Evolutionary conservation across 1,284 basidiomycete genomes (phyloP), one percentile per base, ranked within the genome.

Genomic region (Pulveroboletus sp.): DNA sequence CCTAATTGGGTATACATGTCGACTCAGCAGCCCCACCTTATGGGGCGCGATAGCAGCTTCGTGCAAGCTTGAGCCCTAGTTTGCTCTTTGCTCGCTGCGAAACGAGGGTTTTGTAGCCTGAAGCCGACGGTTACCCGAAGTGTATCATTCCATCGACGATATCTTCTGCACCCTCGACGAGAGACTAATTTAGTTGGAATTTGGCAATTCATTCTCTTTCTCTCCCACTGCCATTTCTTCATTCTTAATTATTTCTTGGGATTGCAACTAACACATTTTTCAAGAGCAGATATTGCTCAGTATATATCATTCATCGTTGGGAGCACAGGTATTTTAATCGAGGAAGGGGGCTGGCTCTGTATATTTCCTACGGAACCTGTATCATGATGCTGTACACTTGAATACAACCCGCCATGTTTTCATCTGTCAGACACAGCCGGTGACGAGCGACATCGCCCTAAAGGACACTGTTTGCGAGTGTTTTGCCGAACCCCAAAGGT

Each of bases 401-500:
- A 49, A 38, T 39, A 22, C 35, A 52, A 18, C 11, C 15, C 35
- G 35, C 35, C 9, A 5, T 36, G 7, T 36, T 5, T 33, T 22
- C 43, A 39, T 42, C 14, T 40, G 38, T 33, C 33, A 33, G 6
- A 5, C 28, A 38, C 31, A 35, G 50, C 39, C 38, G 29, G 15
- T 8, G 11, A 28, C 18, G 35, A 25, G 11, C 4, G 22, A 4
- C 15, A 14, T 22, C 17, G 26, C 43, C 35, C 10, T 26, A 0
- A 2, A 2, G 5, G 33, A 10, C 26, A 12, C 49, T 66, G 12
- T 69, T 71, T 72, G 57, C 31, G 29, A 10, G 14, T 68, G 36
- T 71, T 73, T 61, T 56, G 40, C 70, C 68, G 69, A 71, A 73
- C 72, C 69, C 69, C 69, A 73, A 73, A 48, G 44, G 44, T 61